Base-by-base conservation (phyloP, 352 stramenopile species). In the Phytophthora colocasiae region DNA sequence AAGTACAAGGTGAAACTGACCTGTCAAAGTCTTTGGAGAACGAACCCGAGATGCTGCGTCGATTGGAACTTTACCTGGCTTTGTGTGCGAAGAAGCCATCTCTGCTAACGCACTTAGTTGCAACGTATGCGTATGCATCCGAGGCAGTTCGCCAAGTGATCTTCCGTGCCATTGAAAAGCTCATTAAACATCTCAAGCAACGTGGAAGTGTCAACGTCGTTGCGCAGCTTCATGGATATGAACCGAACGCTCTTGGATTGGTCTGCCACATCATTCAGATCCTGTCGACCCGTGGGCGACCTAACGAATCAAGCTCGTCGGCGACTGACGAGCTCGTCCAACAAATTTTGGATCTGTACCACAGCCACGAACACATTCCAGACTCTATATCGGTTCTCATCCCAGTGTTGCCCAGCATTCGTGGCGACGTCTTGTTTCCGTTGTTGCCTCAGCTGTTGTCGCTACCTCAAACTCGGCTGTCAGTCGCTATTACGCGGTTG, bases 141-240 rank as follows among this genome's bases (percentile, higher is more conserved):
- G 84, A 91, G 48, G 38, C 78, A n/a, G 84, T 84, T 19, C 86
- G 85, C 12, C 80, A 90, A 61, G 80, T 88, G 22, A 70, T 92
- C 45, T 90, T 93, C 64, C 73, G 81, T 40, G 83, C 85, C 8
- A 86, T 92, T 73, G 86, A 95, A 61, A 95, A 95, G 65, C 79
- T 95, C 29, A 95, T 95, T 66, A 92, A 91, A 70, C 83, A 92
- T 68, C 71, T 93, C 6, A 91, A 90, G 68, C 82, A 90, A 61
- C 81, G 76, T 36, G 82, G 83, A 43, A 82, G 71, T 46, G 63
- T 72, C 31, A 78, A 85, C 47, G 82, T 94, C 24, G 68, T 94
- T 15, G 78, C 73, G 5, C 84, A 94, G 54, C 72, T 95, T 19
- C 72, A 92, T 17, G 81, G 79, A 7, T 92, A 90, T 36, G 74